phyloP scores from a whole-genome alignment of 805 yeast genomes.

The Starmerella geochares region DNA sequence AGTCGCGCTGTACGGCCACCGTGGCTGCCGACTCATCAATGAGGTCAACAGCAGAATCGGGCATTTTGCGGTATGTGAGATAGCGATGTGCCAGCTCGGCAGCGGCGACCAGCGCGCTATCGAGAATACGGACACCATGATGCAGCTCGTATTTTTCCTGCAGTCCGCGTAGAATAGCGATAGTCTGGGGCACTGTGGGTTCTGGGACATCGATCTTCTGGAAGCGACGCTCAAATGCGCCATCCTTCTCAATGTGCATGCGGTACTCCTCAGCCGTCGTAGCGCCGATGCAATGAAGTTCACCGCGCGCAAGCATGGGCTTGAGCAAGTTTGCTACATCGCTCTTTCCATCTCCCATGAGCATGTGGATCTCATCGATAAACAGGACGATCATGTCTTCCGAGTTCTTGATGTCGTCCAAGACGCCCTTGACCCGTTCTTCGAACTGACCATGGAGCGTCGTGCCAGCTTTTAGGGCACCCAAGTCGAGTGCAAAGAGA shows the following conservation, averaged over 20 bases:
- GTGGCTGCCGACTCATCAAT: constrained; percentile 95
- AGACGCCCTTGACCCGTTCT: constrained; percentile 93
- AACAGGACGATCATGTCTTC: constrained; percentile 77
- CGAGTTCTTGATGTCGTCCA: constrained; percentile 84
- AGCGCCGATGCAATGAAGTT: constrained; percentile 95
- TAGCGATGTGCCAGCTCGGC: constrained; percentile 91
- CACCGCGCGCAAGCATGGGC: constrained; percentile 95
- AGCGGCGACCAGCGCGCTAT: constrained; percentile 86
- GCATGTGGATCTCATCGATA: constrained; percentile 97
- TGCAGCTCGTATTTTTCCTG: constrained; percentile 93
- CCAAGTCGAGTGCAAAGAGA: constrained; percentile 81
- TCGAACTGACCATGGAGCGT: constrained; percentile 98
- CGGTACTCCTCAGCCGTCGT: constrained; percentile 93
- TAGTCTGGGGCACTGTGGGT: constrained; percentile 83
- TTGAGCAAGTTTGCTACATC: constrained; percentile 95
- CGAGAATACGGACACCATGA: constrained; percentile 93
- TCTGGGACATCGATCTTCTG: constrained; percentile 95
- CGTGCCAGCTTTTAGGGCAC: constrained; percentile 97
- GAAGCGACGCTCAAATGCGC: constrained; percentile 97
- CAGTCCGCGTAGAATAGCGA: constrained; percentile 90
- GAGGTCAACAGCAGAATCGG: constrained; percentile 93
- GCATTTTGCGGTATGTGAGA: constrained; percentile 86
- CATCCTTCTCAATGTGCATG: constrained; percentile 86
- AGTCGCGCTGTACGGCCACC: constrained; percentile 96
- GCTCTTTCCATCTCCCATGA: constrained; percentile 97